Evolutionary conservation across 2,329 filamentous ascomycete species (phyloP).

Genomic region (Xenosphaeropsis pyriputrescens): DNA sequence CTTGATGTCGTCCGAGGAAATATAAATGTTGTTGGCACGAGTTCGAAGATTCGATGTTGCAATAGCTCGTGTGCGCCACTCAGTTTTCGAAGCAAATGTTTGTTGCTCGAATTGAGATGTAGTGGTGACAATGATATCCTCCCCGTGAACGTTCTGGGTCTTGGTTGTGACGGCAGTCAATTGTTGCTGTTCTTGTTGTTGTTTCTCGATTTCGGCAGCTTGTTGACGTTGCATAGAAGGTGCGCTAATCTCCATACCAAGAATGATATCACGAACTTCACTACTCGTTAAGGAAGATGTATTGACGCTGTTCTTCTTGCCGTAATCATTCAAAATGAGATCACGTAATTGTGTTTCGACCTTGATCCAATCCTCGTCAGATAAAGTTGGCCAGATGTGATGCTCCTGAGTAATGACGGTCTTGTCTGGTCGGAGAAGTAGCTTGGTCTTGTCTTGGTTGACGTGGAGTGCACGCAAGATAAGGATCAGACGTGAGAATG

Average conservation of each 20-base stretch:
- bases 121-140: slow-evolving; percentile 96
- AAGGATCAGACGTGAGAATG: slow-evolving; percentile 87
- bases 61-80: slow-evolving; percentile 94
- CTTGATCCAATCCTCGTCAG: slow-evolving; percentile 98
- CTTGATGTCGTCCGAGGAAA: slow-evolving; percentile 87
- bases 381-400: slow-evolving; percentile 92
- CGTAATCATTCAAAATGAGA: slow-evolving; percentile 94
- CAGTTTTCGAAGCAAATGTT: slow-evolving; percentile 95
- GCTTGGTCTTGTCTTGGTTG: slow-evolving; percentile 96
- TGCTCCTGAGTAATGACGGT: slow-evolving; percentile 96
- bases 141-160: slow-evolving; percentile 91
- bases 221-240: slow-evolving; percentile 97
- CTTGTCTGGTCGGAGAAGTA: slow-evolving; percentile 90
- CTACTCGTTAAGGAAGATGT: slow-evolving; percentile 91
- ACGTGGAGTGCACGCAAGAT: slow-evolving; percentile 92
- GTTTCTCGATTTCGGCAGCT: slow-evolving; percentile 96
- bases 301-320: slow-evolving; percentile 99
- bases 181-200: slow-evolving; percentile 92
- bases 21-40: slow-evolving; percentile 94
- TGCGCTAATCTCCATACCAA: slow-evolving; percentile 98
- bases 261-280: slow-evolving; percentile 94
- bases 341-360: slow-evolving; percentile 95
- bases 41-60: slow-evolving; percentile 92
- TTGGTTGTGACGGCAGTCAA: slow-evolving; percentile 95
- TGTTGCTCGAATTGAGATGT: slow-evolving; percentile 97